Evolutionary conservation across 2,329 filamentous ascomycete genomes (phyloP), one percentile per base, ranked within the genome.

Genomic region (Cladobotryum protrusum): DNA sequence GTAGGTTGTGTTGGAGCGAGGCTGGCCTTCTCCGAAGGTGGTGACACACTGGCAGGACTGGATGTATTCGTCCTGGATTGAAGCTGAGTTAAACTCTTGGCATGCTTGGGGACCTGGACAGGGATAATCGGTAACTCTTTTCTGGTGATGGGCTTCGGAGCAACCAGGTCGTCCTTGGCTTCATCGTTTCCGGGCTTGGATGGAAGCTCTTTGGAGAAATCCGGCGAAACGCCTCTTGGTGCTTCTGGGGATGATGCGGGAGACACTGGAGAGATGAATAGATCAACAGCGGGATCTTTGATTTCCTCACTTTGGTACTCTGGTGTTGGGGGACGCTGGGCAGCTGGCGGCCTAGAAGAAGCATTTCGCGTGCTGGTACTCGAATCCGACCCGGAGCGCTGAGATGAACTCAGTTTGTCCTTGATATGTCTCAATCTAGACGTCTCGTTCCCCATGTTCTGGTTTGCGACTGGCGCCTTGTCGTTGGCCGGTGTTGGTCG

Each of bases 281-380:
- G 62, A 20, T 70, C 65, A 36, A 67, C 52, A 7, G 64, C 58
- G 3, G 67, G 63, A 13, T 65, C 66, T 52, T 67, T 67, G 46
- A 68, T 60, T 50, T 76, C 73, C 40, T 70, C 66, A 17, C 68
- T 67, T 36, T 69, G 69, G 50, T 77, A 76, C 41, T 78, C 75
- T 14, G 75, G 74, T 2, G 74, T 77, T 1, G 75, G 75, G 9
- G 73, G 71, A 2, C 73, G 67, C 36, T 67, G 65, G 40, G 57
- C 52, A 19, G 58, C 58, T 45, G 52, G 59, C 12, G 53, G 53
- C 37, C 53, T 34, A 5, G 51, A 36, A 6, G 48, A 36, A 4
- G 20, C 48, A 37, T 43, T 17, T 32, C 49, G 48, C 5, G 48
- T n/a, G 35, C 34, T 41, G 32, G 32, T 45, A 34, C 45, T 48